Evolutionary conservation across 805 yeast genomes (phyloP).

Genomic region (Metschnikowia sp.): DNA sequence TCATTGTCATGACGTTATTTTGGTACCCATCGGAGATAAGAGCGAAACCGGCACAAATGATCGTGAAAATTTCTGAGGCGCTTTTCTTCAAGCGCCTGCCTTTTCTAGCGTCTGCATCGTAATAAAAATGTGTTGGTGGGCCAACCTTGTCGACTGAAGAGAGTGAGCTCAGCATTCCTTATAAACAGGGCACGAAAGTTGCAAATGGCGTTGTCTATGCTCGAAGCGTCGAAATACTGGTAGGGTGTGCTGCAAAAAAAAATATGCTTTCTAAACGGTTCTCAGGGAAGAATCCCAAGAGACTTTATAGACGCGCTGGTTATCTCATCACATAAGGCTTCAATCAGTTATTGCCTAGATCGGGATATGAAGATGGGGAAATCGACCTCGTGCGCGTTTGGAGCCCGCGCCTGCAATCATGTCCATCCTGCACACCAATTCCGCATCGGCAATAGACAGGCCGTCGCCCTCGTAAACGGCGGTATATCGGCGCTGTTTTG

Average conservation of each 20-base stretch:
- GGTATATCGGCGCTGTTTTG: too few relatives aligned
- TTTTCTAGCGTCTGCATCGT: conserved; percentile 32
- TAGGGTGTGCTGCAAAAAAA: too few relatives aligned
- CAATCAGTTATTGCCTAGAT: not conserved
- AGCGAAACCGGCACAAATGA: conserved; percentile 70
- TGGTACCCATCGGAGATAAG: conserved; percentile 77
- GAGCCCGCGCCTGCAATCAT: not conserved
- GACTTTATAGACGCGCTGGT: not conserved
- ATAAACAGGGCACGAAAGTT: not conserved
- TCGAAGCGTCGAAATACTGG: too few relatives aligned
- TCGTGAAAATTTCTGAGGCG: conserved; percentile 36
- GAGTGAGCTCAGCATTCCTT: not conserved
- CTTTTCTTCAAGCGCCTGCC: conserved; percentile 24
- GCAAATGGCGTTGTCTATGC: not conserved
- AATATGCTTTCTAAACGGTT: too few relatives aligned
- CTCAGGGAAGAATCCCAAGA: too few relatives aligned
- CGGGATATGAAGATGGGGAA: not conserved
- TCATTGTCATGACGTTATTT: conserved; percentile 70
- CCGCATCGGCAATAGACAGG: not conserved
- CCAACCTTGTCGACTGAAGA: not conserved
- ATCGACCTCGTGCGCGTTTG: not conserved
- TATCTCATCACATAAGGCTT: too few relatives aligned
- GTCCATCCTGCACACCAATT: not conserved
- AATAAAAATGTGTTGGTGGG: conserved; percentile 20
- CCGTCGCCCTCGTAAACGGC: not conserved